Percentiles rank a stretch among this genome's conserved stretches.
Evolutionary conservation across 352 stramenopile genomes (phyloP).

Genomic region (Pythium monospermum): DNA sequence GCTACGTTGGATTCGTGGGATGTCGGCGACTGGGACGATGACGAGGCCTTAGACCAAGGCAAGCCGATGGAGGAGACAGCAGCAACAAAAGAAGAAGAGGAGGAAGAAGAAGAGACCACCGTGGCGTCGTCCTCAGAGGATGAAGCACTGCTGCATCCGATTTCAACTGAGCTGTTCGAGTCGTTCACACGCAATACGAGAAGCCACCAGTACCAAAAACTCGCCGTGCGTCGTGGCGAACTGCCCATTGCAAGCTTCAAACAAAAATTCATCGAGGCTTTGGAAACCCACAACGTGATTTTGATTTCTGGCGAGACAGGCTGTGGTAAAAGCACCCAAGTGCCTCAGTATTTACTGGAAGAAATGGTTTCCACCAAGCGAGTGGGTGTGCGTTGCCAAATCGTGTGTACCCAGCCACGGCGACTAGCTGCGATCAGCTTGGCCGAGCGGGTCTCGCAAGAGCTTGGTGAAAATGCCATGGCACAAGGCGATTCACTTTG

Average conservation of each 20-base stretch:
- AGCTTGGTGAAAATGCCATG: slow-evolving; percentile 83
- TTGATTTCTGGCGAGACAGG: slow-evolving; percentile 95
- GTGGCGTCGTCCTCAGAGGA: neutral
- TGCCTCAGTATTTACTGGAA: slow-evolving; percentile 96
- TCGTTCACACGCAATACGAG: slow-evolving; percentile 10
- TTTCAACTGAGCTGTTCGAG: slow-evolving; percentile 6
- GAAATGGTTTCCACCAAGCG: slow-evolving; percentile 63
- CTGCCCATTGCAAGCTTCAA: slow-evolving; percentile 82
- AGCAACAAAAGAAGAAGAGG: neutral
- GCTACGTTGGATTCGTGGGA: slow-evolving; percentile 43
- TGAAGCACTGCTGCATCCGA: too few species aligned
- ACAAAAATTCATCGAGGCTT: slow-evolving; percentile 68
- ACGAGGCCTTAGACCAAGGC: slow-evolving; percentile 32
- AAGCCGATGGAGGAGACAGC: neutral
- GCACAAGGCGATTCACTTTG: slow-evolving; percentile 54
- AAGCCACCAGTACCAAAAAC: slow-evolving; percentile 16
- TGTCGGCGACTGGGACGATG: slow-evolving; percentile 70
- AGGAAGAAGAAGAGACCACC: neutral
- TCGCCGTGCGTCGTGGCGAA: slow-evolving; percentile 38
- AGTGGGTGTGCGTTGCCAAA: slow-evolving; percentile 79
- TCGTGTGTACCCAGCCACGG: slow-evolving; percentile 96
- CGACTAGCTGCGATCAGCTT: slow-evolving; percentile 95
- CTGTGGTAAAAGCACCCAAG: slow-evolving; percentile 95
- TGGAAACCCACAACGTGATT: slow-evolving; percentile 86
- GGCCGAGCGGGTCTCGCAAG: slow-evolving; percentile 89